Conservation (phyloP, 2,329 filamentous ascomycete genomes). For the Colletotrichum sp. region DNA sequence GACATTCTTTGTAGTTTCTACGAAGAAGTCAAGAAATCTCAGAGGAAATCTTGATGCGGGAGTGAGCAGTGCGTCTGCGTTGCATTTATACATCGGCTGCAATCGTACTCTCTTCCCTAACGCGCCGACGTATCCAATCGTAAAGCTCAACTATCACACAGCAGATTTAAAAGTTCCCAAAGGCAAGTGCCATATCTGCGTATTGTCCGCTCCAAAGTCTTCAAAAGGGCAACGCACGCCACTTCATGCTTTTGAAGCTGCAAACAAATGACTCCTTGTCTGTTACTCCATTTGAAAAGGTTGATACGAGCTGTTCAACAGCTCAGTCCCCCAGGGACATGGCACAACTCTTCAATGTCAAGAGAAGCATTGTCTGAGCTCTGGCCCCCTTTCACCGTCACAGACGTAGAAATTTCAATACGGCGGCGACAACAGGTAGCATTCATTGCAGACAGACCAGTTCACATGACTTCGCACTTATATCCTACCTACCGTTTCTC, state of each 20-base stretch:
- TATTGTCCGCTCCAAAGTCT: neutral
- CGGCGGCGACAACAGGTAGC: neutral
- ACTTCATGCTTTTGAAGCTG: neutral
- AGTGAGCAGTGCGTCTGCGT: neutral
- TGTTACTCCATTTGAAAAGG: neutral
- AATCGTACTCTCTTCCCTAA: neutral
- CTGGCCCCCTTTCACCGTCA: neutral
- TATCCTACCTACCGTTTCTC: neutral
- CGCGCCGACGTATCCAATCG: neutral
- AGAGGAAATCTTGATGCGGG: neutral
- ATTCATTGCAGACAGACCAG: neutral
- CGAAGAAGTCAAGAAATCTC: neutral
- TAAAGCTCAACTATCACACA: too few species aligned
- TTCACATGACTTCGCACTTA: accelerated
- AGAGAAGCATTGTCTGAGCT: neutral
- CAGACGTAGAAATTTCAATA: neutral
- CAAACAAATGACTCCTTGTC: neutral
- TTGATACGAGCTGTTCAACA: neutral
- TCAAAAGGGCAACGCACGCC: neutral
- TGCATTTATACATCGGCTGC: neutral
- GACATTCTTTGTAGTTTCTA: neutral
- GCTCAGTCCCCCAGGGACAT: accelerated
- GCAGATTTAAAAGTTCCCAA: too few species aligned
- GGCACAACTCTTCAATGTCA: neutral
- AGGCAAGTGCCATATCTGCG: neutral